phyloP scores from a whole-genome alignment of 2,329 filamentous ascomycete genomes.

The Beauveria rudraprayagi region DNA sequence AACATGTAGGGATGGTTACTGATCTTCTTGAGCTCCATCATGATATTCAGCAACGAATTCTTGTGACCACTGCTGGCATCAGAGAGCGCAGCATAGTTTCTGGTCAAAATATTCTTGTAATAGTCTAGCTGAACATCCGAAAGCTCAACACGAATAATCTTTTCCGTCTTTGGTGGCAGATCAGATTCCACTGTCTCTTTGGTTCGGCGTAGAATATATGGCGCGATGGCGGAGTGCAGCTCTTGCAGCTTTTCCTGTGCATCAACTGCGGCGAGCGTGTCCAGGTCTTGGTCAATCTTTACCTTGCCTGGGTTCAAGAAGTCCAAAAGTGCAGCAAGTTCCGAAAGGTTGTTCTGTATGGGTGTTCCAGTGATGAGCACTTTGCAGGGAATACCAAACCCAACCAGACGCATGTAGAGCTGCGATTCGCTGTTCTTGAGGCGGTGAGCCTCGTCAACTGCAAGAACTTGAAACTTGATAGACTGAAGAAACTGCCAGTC shows the following conservation, averaged over 20 bases:
- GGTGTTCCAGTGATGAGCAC: constrained; percentile 94
- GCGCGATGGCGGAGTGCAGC: constrained; percentile 78
- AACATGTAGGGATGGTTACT: constrained; percentile 99
- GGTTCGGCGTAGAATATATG: constrained; percentile 89
- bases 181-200: constrained; percentile 98
- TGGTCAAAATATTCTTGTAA: constrained; percentile 96
- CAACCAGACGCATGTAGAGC: constrained; percentile 74
- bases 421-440: constrained; percentile 95
- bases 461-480: constrained; percentile 96
- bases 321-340: constrained; percentile 86
- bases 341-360: constrained; percentile 92
- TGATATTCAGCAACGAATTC: constrained; percentile 92
- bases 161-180: constrained; percentile 92
- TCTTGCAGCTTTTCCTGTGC: constrained; percentile 82
- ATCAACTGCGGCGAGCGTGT: constrained; percentile 65
- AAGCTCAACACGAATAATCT: constrained; percentile 95
- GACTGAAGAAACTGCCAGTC: constrained; percentile 78
- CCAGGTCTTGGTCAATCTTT: constrained; percentile 83
- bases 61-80: constrained; percentile 86
- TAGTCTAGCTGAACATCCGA: constrained; percentile 96
- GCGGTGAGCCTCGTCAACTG: constrained; percentile 92
- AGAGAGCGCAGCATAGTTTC: constrained; percentile 91
- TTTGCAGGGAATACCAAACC: constrained; percentile 81
- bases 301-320: constrained; percentile 96
- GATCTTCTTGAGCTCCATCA: constrained; percentile 99